Base-by-base conservation (phyloP, 257 asterid genomes). In the Salvia miltiorrhiza region DNA sequence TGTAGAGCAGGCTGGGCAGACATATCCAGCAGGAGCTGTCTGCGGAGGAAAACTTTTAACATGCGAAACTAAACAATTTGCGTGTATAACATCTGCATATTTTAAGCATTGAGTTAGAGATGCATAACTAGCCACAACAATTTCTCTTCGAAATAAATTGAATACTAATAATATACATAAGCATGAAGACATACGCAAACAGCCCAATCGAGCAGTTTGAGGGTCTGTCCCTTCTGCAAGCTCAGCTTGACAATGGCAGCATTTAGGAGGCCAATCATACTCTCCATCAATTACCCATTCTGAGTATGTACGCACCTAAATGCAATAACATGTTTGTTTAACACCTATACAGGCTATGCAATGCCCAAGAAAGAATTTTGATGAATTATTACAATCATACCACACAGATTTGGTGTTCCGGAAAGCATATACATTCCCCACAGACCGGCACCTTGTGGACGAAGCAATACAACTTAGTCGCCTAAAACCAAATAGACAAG, bases 201-300 rank as follows among this genome's bases (percentile, higher is more conserved):
- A 93, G 49, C 99, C 99, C 90, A 93, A 78, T 70, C 99, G 90
- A 53, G 96, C 87, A 41, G 90, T 87, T 73, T 80, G 89, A 71
- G 84, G 69, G 70, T 83, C 84, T 3, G 81, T 62, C 76, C 87
- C 92, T 72, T 87, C 97, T 69, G 79, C 95, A 67, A 93, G 85
- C 74, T 67, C 90, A 65, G 82, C 85, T 72, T 86, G 85, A 81
- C 99, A 90, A 64, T 65, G 77, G 79, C 96, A 90, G 79, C 99
- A 93, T 65, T 86, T 88, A 67, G 95, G 90, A 75, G 99, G 99
- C 99, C 99, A 93, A 50, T 93, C 97, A 82, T 90, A 90, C 73
- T 88, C 99, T 63, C 91, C 99, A 79, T 90, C 97, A 65, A 93
- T 88, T 72, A 93, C 99, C 99, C 99, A 93, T 72, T 93, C 96